These are phyloP conservation scores for Curvularia sp. DNA, from an alignment of 2,329 filamentous ascomycete species.

Conservation along the genomic window DNA sequence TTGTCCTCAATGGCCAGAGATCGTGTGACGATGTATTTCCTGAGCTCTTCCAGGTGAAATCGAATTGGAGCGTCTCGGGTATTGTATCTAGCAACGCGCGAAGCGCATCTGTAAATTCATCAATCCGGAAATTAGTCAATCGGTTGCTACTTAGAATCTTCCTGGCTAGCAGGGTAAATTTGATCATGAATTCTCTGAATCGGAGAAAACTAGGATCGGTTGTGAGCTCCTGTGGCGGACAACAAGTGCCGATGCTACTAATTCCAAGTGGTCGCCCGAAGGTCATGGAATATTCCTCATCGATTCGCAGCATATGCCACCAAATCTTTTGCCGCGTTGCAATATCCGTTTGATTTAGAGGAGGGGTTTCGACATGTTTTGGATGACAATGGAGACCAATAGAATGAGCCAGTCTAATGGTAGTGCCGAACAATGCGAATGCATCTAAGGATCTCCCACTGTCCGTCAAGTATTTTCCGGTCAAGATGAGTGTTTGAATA, in stretches of 20 bases:
- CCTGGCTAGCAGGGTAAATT: constrained; percentile 58
- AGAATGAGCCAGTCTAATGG: constrained; percentile 58
- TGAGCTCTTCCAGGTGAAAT: constrained; percentile 54
- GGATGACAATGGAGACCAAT: constrained; percentile 60
- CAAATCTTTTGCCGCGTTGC: constrained; percentile 55
- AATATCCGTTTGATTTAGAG: constrained; percentile 52
- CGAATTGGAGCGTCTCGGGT: constrained; percentile 57
- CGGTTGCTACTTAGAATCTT: constrained; percentile 56
- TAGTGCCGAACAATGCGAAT: constrained; percentile 59
- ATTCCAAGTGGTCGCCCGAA: constrained; percentile 59
- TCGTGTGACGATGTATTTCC: constrained; percentile 51
- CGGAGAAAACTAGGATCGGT: constrained; percentile 55
- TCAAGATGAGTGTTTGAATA: constrained; percentile 58
- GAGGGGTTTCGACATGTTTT: constrained; percentile 54
- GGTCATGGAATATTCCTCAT: constrained; percentile 60
- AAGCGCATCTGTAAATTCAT: constrained; percentile 57
- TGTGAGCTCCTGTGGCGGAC: constrained; percentile 55
- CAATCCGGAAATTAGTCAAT: constrained; percentile 55
- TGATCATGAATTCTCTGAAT: constrained; percentile 56
- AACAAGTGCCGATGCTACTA: constrained; percentile 59
- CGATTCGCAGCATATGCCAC: constrained; percentile 63
- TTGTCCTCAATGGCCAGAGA: constrained; percentile 56
- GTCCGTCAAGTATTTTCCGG: constrained; percentile 59
- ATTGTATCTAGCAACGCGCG: constrained; percentile 55
- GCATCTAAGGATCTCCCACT: constrained; percentile 60